A percentile compares a stretch with the other conserved stretches of the same genome.
These are phyloP conservation scores for Albifimbria verrucaria DNA, from an alignment of 2,329 filamentous ascomycete species.

Conservation along the genomic window DNA sequence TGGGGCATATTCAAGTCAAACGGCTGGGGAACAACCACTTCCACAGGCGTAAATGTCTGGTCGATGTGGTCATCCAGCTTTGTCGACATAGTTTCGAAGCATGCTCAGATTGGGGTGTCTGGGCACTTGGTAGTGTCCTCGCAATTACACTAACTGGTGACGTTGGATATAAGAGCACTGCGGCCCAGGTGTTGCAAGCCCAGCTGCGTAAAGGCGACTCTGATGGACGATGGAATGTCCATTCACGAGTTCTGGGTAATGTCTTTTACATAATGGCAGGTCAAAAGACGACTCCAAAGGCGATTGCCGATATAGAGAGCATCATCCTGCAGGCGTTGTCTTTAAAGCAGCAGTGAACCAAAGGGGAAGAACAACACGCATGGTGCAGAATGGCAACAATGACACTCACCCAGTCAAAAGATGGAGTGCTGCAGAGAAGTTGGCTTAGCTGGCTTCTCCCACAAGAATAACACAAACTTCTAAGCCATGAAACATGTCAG, in stretches of 20 bases:
- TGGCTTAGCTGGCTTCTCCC: neutral
- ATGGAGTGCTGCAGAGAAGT: no score
- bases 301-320: constrained; percentile 17
- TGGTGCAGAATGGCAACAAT: no score
- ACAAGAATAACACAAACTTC: no score
- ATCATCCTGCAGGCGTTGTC: constrained; percentile 13
- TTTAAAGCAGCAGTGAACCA: neutral
- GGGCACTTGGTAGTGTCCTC: constrained; percentile 72
- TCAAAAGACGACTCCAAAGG: constrained; percentile 36
- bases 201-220: constrained; percentile 24
- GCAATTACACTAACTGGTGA: constrained; percentile 54
- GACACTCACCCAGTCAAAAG: no score
- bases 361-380: no score
- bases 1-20: constrained; percentile 42
- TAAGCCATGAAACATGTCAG: no score
- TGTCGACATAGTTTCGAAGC: constrained; percentile 53
- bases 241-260: constrained; percentile 54
- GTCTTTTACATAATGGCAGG: constrained; percentile 58
- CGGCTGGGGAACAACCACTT: neutral
- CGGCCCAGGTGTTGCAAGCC: constrained; percentile 39
- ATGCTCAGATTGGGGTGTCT: constrained; percentile 60
- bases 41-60: constrained; percentile 42
- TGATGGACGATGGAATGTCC: constrained; percentile 43
- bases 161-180: constrained; percentile 45
- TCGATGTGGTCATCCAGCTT: constrained; percentile 67